Evolutionary conservation across 371 early-diverging fungal species (phyloP).

Genomic region (Mortierella sp.): DNA sequence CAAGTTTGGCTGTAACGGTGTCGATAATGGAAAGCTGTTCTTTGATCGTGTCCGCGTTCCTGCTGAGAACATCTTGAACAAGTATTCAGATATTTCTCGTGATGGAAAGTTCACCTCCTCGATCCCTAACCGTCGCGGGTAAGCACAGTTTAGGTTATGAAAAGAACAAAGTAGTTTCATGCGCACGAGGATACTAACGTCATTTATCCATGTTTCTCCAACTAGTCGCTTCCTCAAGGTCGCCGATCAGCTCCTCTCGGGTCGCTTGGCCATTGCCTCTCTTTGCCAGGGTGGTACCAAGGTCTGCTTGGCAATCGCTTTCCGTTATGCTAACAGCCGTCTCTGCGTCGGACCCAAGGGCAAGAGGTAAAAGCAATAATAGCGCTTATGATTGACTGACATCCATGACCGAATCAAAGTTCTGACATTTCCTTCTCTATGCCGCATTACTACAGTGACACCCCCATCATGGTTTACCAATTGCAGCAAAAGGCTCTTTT

Average conservation of each 20-base stretch:
- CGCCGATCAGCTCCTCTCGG: constrained; percentile 78
- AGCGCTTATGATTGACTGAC: too few relatives aligned
- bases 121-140: constrained; percentile 67
- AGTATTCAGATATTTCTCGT: constrained; percentile 71
- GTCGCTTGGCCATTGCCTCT: constrained; percentile 75
- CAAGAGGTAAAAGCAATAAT: constrained; percentile 61
- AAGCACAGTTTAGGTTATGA: constrained; percentile 2
- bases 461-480: constrained; percentile 79
- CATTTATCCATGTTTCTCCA: neutral
- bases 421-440: neutral
- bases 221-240: constrained; percentile 75
- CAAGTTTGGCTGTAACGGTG: constrained; percentile 72
- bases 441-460: constrained; percentile 61
- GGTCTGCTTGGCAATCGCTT: constrained; percentile 64
- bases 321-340: constrained; percentile 75
- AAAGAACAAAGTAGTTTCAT: neutral
- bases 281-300: constrained; percentile 74
- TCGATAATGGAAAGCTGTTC: constrained; percentile 70
- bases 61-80: constrained; percentile 74
- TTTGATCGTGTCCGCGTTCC: constrained; percentile 69
- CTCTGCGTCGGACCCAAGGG: constrained; percentile 78
- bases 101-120: constrained; percentile 66
- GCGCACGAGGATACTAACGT: too few relatives aligned
- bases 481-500: constrained; percentile 78
- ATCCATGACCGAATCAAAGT: too few relatives aligned